Evolutionary conservation across 2,329 filamentous ascomycete species (phyloP), one percentile per base, ranked within the genome.

Genomic region (Talaromyces marneffei): DNA sequence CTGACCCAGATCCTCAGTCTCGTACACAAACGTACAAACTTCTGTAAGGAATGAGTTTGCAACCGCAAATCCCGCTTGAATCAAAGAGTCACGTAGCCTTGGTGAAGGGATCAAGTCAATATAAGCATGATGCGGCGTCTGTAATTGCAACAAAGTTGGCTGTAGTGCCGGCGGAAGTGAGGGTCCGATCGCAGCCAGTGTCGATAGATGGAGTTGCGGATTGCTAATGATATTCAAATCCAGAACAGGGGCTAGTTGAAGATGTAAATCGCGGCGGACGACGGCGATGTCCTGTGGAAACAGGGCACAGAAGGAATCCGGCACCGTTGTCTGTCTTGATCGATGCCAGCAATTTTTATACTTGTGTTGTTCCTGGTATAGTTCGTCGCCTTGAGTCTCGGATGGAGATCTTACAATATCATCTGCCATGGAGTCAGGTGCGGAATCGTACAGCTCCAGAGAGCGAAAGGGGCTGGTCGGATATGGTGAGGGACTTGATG

Each of bases 41-140:
- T 78, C 73, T 16, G 65, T 64, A 46, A 78, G 64, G 60, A 79
- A 79, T 20, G 68, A 68, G 50, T 71, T 70, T 31, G 74, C 72
- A 35, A 75, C 70, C n/a, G 75, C 74, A 2, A 67, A 57, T 1
- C 69, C 70, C 6, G 76, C 68, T 16, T 65, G 66, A 61, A 78
- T 71, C 6, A 79, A 66, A 4, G 71, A 67, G 53, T 78, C 74
- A 48, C 77, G 70, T n/a, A 79, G 67, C 6, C 66, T 63, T 4
- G 74, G 75, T 7, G 76, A 78, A 10, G 77, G 74, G 18, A 78
- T 69, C 69, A 78, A 68, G 63, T 79, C 76, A 59, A 79, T 77
- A 57, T 73, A 76, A 56, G 72, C 74, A 64, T 75, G 75, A 60
- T 79, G 77, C 16, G 75, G 71, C 2, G 70, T 77, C 25, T 71